phyloP scores from a whole-genome alignment of 768 basidiomycete genomes.

The Rhodosporidiobolus sp. region DNA sequence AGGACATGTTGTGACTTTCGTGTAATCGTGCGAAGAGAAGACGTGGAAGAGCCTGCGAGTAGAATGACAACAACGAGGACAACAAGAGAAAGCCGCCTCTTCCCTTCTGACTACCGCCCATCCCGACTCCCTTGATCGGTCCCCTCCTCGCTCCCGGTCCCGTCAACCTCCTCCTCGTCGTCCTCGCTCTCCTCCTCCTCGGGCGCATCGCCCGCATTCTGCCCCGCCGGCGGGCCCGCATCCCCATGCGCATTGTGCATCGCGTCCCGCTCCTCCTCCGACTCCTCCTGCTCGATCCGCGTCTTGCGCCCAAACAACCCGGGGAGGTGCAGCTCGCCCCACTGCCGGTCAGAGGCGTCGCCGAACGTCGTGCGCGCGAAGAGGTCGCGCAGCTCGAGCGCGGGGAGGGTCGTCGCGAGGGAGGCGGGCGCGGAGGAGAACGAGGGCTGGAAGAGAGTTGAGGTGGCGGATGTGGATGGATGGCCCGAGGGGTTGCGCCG shows the following conservation, averaged over 20 bases:
- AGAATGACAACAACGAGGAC: background rate
- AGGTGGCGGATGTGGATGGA: background rate
- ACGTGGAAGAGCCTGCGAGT: background rate
- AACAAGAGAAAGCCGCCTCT: too few relatives aligned
- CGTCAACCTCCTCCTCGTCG: constrained; percentile 5
- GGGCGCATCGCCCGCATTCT: constrained; percentile 34
- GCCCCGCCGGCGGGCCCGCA: constrained; percentile 29
- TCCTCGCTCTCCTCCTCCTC: constrained; percentile 3
- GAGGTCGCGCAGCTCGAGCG: constrained; percentile 22
- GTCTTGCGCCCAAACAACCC: constrained; percentile 20
- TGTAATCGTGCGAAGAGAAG: background rate
- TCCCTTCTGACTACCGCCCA: too few relatives aligned
- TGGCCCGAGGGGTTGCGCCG: background rate
- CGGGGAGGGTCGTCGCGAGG: constrained; percentile 28
- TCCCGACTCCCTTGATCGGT: background rate
- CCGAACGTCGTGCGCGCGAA: constrained; percentile 29
- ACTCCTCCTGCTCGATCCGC: constrained; percentile 10
- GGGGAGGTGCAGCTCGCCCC: constrained; percentile 18
- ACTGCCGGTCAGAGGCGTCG: constrained; percentile 16
- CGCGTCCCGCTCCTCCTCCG: constrained; percentile 12
- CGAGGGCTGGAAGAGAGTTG: constrained; percentile 12
- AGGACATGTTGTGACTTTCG: background rate
- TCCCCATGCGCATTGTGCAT: constrained; percentile 27
- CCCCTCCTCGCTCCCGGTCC: background rate
- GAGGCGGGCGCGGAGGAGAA: constrained; percentile 3